Conservation (phyloP, 1,284 basidiomycete genomes). For the Bondarzewia mesenterica region DNA sequence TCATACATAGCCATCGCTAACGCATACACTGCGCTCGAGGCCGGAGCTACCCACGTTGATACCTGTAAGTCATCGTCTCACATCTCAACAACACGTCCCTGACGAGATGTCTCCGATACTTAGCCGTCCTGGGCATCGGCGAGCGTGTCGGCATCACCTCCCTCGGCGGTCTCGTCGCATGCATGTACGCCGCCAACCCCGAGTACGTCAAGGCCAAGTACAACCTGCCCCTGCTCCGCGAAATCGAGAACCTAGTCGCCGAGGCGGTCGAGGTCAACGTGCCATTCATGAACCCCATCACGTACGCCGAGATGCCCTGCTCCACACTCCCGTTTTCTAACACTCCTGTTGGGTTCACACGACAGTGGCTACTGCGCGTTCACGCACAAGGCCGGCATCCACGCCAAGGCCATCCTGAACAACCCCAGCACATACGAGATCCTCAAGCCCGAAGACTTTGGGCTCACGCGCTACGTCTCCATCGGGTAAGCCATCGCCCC, state of each 20-base stretch:
- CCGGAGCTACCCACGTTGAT: constrained; percentile 98
- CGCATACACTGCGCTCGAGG: constrained; percentile 97
- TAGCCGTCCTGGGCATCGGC: constrained; percentile 90
- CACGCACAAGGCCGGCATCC: constrained; percentile 99
- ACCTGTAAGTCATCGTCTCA: constrained; percentile 56
- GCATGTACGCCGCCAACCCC: constrained; percentile 93
- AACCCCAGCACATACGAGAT: constrained; percentile 99
- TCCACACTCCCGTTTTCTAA: constrained; percentile 17
- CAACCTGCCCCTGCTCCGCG: constrained; percentile 94
- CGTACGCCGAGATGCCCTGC: constrained; percentile 31
- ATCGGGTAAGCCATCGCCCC: constrained; percentile 60
- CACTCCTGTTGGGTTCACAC: constrained; percentile 1
- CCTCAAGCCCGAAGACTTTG: constrained; percentile 97
- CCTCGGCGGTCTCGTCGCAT: constrained; percentile 93
- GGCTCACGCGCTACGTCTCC: constrained; percentile 95
- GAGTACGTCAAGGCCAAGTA: constrained; percentile 99
- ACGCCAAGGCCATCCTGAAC: constrained; percentile 99
- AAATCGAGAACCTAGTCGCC: constrained; percentile 98
- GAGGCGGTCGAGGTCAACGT: constrained; percentile 98
- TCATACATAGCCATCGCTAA: constrained; percentile 82
- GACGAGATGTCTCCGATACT: constrained; percentile 5
- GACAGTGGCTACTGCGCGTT: constrained; percentile 94
- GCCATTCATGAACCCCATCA: constrained; percentile 94
- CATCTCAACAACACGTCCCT: neutral
- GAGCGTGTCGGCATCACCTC: constrained; percentile 99